These are phyloP conservation scores for Penicillium sclerotiorum DNA, from an alignment of 2,329 filamentous ascomycete genomes.

Conservation along the genomic window DNA sequence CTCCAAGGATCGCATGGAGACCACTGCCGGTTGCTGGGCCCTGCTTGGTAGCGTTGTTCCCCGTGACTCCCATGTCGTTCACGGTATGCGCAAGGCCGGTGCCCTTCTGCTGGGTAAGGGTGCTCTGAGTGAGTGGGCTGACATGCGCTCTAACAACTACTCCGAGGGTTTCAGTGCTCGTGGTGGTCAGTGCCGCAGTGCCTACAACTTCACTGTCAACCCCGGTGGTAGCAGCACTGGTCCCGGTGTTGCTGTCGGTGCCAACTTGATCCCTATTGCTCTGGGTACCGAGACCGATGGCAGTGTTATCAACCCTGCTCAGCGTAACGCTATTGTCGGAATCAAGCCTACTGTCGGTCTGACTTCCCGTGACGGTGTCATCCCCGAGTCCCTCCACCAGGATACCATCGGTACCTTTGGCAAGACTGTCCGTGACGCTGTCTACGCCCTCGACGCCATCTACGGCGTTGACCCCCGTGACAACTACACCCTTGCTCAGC, in stretches of 20 bases:
- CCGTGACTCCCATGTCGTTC: constrained; percentile 67
- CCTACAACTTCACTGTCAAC: constrained; percentile 70
- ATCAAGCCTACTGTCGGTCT: constrained; percentile 76
- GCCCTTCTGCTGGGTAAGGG: constrained; percentile 73
- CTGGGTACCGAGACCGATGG: constrained; percentile 76
- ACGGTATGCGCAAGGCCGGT: constrained; percentile 63
- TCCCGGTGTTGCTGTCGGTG: constrained; percentile 64
- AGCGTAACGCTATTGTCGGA: constrained; percentile 69
- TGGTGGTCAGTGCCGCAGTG: constrained; percentile 65
- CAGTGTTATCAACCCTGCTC: constrained; percentile 71
- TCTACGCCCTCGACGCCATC: constrained; percentile 67
- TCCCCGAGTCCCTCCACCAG: constrained; percentile 69
- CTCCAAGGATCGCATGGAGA: constrained; percentile 70
- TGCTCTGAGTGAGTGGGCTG: constrained; percentile 72
- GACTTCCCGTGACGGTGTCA: constrained; percentile 64
- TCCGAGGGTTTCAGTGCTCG: constrained; percentile 68
- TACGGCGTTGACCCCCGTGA: constrained; percentile 65
- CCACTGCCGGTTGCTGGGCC: constrained; percentile 70
- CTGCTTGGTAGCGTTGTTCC: constrained; percentile 68
- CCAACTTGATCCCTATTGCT: constrained; percentile 65
- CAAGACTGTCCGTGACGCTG: constrained; percentile 69
- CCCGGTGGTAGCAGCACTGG: constrained; percentile 72
- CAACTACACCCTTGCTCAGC: constrained; percentile 66
- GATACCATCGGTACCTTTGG: constrained; percentile 71
- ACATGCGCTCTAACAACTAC: constrained; percentile 68